These are phyloP conservation scores for Mitragyna speciosa DNA, from an alignment of 257 asterid genomes.

Conservation along the genomic window DNA sequence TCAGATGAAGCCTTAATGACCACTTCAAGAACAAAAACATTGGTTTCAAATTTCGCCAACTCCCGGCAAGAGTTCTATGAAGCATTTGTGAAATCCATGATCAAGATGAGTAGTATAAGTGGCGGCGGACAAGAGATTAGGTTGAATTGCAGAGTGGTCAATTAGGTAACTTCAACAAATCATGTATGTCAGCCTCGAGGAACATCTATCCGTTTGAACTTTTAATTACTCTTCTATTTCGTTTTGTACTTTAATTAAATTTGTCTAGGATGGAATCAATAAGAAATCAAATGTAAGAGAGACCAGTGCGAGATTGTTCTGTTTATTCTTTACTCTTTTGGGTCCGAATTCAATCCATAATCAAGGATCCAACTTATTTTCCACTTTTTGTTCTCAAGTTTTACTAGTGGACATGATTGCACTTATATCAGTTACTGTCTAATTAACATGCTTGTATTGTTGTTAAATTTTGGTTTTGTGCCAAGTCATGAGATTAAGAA, in stretches of 20 bases:
- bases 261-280: not conserved
- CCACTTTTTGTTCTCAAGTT: too few species aligned
- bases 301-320: not conserved
- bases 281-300: not conserved
- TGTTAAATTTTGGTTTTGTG: too few species aligned
- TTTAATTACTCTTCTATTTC: too few species aligned
- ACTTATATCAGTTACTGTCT: too few species aligned
- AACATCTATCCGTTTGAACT: not conserved
- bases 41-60: conserved; percentile 56
- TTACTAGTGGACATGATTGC: too few species aligned
- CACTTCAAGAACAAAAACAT: conserved; percentile 41
- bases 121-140: conserved; percentile 65
- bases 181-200: not conserved
- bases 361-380: too few species aligned
- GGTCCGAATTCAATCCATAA: too few species aligned
- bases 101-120: conserved; percentile 72
- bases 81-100: conserved; percentile 71
- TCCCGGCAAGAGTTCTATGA: conserved; percentile 51
- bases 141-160: conserved; percentile 50
- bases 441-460: too few species aligned
- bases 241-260: not conserved
- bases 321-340: too few species aligned
- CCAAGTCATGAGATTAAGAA: too few species aligned
- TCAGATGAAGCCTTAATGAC: conserved; percentile 71
- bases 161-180: not conserved